Evolutionary conservation across 176 grass and related monocot species (phyloP).

Genomic region (Musa schizocarpa): DNA sequence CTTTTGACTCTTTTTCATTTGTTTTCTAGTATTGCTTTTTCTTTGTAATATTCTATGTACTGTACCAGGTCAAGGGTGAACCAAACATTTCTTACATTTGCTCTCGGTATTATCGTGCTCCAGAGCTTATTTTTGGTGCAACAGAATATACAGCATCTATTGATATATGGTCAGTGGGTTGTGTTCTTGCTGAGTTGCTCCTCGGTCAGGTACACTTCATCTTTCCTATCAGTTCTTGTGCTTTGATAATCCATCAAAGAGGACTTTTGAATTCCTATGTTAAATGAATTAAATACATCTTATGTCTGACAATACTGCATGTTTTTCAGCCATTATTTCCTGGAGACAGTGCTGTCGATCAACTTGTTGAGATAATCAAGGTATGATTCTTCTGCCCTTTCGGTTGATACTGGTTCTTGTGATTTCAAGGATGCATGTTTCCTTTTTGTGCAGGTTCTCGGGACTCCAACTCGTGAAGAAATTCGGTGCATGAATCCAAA

Average conservation of each 20-base stretch:
- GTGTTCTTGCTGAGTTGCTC: constrained; percentile 21
- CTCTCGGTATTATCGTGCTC: constrained; percentile 18
- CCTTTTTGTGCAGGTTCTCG: constrained; percentile 6
- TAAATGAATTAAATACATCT: neutral
- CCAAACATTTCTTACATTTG: constrained; percentile 17
- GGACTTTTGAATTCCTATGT: neutral
- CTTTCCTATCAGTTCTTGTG: neutral
- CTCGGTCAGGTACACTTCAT: constrained; percentile 1
- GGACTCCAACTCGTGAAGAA: constrained; percentile 16
- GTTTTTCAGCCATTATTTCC: constrained; percentile 17
- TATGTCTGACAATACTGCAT: neutral
- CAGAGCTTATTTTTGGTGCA: constrained; percentile 20
- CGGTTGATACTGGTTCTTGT: neutral
- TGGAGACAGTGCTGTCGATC: constrained; percentile 16
- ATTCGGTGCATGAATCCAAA: constrained; percentile 18
- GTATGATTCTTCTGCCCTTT: neutral
- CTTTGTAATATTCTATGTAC: neutral
- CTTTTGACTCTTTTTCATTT: neutral
- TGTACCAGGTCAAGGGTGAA: constrained; percentile 15
- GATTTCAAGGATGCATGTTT: neutral
- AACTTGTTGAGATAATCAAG: constrained; percentile 22
- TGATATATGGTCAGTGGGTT: constrained; percentile 16
- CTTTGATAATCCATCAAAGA: neutral
- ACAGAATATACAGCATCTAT: constrained; percentile 19
- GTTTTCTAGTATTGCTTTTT: neutral